Percentiles rank a stretch among this genome's conserved stretches.
Evolutionary conservation across 768 basidiomycete species (phyloP).

Genomic region (Xerocomellus chrysenteron): DNA sequence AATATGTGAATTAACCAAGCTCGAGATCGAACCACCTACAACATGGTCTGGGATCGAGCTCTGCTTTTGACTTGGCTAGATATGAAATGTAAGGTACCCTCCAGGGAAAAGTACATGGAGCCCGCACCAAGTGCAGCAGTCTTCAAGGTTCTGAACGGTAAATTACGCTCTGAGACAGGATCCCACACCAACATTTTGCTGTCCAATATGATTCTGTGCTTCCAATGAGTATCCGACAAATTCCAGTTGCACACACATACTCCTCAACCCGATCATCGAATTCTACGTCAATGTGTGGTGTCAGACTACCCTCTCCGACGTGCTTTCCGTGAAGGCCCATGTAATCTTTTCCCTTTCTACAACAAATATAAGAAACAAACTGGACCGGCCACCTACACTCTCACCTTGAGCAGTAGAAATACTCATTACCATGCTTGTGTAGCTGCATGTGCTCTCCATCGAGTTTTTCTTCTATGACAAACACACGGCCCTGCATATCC

Average conservation of each 20-base stretch:
- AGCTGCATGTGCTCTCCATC: constrained; percentile 97
- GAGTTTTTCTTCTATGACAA: constrained; percentile 95
- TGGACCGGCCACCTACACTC: background rate
- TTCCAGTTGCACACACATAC: constrained; percentile 44
- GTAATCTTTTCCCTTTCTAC: constrained; percentile 87
- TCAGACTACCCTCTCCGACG: constrained; percentile 80
- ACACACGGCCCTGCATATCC: constrained; percentile 75
- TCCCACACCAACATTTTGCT: constrained; percentile 99
- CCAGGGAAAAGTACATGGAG: background rate
- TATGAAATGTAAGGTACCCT: background rate
- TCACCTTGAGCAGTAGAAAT: constrained; percentile 89
- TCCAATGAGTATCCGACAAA: constrained; percentile 5
- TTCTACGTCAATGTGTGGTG: constrained; percentile 76
- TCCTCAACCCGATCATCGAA: constrained; percentile 78
- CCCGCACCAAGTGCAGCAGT: constrained; percentile 79
- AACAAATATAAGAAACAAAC: background rate
- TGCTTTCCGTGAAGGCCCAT: constrained; percentile 90
- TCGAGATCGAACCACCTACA: constrained; percentile 50
- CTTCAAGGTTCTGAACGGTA: constrained; percentile 93
- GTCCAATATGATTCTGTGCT: constrained; percentile 81
- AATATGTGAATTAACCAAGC: background rate
- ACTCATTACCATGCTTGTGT: constrained; percentile 89
- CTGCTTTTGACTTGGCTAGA: constrained; percentile 67
- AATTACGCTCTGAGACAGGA: constrained; percentile 79
- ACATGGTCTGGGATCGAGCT: constrained; percentile 82